phyloP scores from a whole-genome alignment of 208 protist genomes.

The Acanthamoeba healyi region DNA sequence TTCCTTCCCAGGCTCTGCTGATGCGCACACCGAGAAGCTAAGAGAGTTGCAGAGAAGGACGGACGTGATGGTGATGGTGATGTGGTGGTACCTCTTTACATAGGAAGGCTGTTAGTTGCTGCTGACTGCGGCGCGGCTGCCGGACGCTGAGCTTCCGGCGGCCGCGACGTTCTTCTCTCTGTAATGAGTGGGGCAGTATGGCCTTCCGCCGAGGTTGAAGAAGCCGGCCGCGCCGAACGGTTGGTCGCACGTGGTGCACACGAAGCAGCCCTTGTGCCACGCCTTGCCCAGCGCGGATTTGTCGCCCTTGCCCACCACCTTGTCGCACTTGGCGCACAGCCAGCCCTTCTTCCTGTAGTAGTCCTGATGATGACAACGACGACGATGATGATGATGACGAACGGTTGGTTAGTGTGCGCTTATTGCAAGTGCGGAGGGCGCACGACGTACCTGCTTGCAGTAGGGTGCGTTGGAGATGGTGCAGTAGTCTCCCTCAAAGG shows the following conservation, averaged over 20 bases:
- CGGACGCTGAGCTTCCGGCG: background rate
- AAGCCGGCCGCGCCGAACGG: conserved; percentile 69
- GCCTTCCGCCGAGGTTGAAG: conserved; percentile 61
- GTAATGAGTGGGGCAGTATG: conserved; percentile 64
- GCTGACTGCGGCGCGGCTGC: background rate
- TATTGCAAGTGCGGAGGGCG: too few relatives aligned
- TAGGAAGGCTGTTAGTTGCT: background rate
- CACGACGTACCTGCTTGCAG: conserved; percentile 68
- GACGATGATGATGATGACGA: too few relatives aligned
- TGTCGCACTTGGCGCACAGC: conserved; percentile 73
- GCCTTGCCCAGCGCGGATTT: conserved; percentile 69
- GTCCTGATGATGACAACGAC: background rate
- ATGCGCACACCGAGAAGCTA: too few relatives aligned
- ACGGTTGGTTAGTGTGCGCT: too few relatives aligned
- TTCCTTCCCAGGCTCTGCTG: too few relatives aligned
- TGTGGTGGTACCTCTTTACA: too few relatives aligned
- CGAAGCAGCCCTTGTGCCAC: conserved; percentile 73
- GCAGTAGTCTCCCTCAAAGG: conserved; percentile 72
- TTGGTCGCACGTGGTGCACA: conserved; percentile 66
- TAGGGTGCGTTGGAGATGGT: conserved; percentile 17
- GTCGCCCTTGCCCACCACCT: conserved; percentile 67
- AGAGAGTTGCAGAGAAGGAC: too few relatives aligned
- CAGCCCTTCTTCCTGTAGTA: conserved; percentile 75
- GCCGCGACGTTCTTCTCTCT: background rate
- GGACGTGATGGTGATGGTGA: too few relatives aligned